A percentile compares a stretch with the other conserved stretches of the same genome.
Evolutionary conservation across 768 basidiomycete species (phyloP).

Genomic region (Cyclocybe aegerita): DNA sequence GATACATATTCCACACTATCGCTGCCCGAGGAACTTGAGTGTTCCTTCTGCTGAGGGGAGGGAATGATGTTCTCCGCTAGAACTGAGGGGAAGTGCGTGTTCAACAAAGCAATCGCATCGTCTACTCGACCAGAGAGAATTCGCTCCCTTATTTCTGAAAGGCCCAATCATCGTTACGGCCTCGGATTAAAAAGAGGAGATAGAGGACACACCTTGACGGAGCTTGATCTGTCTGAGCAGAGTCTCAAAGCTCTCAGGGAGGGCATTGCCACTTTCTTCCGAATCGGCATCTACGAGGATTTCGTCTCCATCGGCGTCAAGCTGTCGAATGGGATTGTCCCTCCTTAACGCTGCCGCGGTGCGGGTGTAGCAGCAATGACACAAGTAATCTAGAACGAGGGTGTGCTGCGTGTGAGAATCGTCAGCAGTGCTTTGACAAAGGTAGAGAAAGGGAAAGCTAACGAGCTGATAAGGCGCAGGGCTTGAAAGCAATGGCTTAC

Average conservation of each 20-base stretch:
- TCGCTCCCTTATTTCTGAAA: conserved; percentile 62
- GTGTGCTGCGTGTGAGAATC: conserved; percentile 42
- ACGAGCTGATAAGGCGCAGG: conserved; percentile 47
- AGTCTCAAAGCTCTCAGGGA: conserved; percentile 25
- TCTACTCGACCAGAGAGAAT: conserved; percentile 79
- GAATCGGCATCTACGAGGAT: conserved; percentile 31
- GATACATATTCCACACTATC: conserved; percentile 47
- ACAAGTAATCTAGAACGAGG: conserved; percentile 76
- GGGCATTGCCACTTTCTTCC: conserved; percentile 6
- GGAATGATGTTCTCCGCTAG: conserved; percentile 32
- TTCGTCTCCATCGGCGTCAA: conserved; percentile 74
- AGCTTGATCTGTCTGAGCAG: conserved; percentile 46
- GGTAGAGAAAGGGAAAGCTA: conserved; percentile 2
- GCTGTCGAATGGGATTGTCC: conserved; percentile 60
- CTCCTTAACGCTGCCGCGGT: conserved; percentile 69
- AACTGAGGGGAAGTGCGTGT: conserved; percentile 75
- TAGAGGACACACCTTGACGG: conserved; percentile 47
- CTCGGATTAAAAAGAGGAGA: background rate
- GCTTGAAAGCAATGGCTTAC: conserved; percentile 21
- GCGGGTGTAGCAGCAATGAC: conserved; percentile 68
- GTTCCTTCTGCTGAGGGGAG: background rate
- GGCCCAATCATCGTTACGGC: background rate
- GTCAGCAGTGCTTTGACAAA: background rate
- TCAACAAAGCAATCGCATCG: conserved; percentile 64
- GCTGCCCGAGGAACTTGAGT: conserved; percentile 24